Conservation (phyloP, 768 basidiomycete species). For the Amanita subjunquillea region DNA sequence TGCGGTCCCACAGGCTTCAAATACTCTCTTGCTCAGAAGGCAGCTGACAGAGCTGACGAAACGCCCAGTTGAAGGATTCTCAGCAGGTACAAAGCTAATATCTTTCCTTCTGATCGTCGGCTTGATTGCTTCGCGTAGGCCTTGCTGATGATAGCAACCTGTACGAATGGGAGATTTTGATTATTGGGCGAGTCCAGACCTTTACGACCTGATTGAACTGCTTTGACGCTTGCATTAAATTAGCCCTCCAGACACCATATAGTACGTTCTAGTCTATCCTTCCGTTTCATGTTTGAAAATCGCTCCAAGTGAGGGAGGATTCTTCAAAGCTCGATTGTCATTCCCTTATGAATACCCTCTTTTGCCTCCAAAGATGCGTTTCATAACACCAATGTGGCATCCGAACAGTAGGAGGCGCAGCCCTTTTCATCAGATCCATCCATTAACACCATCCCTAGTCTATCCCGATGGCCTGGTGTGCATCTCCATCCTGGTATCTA, state of each 20-base stretch:
- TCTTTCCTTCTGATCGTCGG: slow-evolving; percentile 16
- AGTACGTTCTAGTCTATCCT: slow-evolving; percentile 39
- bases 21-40: slow-evolving; percentile 62
- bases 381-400: slow-evolving; percentile 94
- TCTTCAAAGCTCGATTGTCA: slow-evolving; percentile 83
- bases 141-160: slow-evolving; percentile 92
- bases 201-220: slow-evolving; percentile 1
- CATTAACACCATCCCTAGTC: slow-evolving; percentile 38
- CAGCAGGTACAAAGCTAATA: slow-evolving; percentile 53
- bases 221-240: slow-evolving; percentile 10
- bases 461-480: slow-evolving; percentile 91
- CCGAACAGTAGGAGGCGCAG: slow-evolving; percentile 73
- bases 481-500: slow-evolving; percentile 78
- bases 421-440: background rate
- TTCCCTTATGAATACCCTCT: slow-evolving; percentile 91
- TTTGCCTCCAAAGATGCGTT: slow-evolving; percentile 91
- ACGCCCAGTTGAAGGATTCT: slow-evolving; percentile 92
- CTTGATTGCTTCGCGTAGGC: slow-evolving; percentile 36
- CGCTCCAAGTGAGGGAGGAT: slow-evolving; percentile 78
- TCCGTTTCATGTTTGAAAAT: slow-evolving; percentile 8
- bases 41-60: slow-evolving; percentile 85
- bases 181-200: slow-evolving; percentile 65
- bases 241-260: slow-evolving; percentile 88
- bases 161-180: slow-evolving; percentile 93
- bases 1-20: slow-evolving; percentile 21